These are phyloP conservation scores for Fusarium ramigenum DNA, from an alignment of 2,329 filamentous ascomycete genomes.

Conservation along the genomic window DNA sequence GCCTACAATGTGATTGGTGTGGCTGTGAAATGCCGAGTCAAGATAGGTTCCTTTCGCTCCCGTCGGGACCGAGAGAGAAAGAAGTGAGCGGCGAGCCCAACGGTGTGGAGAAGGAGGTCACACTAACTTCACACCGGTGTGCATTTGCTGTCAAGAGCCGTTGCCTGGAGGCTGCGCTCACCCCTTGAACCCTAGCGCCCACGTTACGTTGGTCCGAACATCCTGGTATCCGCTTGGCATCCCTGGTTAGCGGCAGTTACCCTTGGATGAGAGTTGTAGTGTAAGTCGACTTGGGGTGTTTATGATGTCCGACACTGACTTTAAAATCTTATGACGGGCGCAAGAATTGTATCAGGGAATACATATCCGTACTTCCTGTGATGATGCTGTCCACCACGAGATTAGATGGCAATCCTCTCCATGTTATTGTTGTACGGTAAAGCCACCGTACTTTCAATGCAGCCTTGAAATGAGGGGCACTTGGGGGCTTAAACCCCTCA, in stretches of 20 bases:
- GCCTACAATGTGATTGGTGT: slow-evolving; percentile 32
- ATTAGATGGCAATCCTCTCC: too few relatives aligned
- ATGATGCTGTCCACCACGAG: neutral
- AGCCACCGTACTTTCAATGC: neutral
- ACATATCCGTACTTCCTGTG: neutral
- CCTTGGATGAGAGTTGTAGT: slow-evolving; percentile 15
- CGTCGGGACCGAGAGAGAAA: slow-evolving; percentile 42
- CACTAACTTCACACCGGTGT: slow-evolving; percentile 20
- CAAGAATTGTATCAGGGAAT: neutral
- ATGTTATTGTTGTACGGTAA: neutral
- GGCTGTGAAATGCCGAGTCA: slow-evolving; percentile 34
- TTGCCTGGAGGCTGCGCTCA: slow-evolving; percentile 1
- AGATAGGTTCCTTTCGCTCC: slow-evolving; percentile 33
- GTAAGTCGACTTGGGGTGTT: slow-evolving; percentile 23
- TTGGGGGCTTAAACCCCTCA: slow-evolving; percentile 27
- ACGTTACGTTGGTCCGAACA: slow-evolving; percentile 41
- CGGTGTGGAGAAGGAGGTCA: slow-evolving; percentile 34
- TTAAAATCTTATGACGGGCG: neutral
- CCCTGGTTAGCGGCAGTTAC: slow-evolving; percentile 30
- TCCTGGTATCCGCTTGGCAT: slow-evolving; percentile 31
- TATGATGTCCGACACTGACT: slow-evolving; percentile 2
- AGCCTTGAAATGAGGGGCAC: slow-evolving; percentile 28
- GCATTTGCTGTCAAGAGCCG: neutral
- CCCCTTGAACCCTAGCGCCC: slow-evolving; percentile 29
- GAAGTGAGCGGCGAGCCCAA: slow-evolving; percentile 24